phyloP scores from a whole-genome alignment of 768 basidiomycete species.

The Leccinum disarticulatum region DNA sequence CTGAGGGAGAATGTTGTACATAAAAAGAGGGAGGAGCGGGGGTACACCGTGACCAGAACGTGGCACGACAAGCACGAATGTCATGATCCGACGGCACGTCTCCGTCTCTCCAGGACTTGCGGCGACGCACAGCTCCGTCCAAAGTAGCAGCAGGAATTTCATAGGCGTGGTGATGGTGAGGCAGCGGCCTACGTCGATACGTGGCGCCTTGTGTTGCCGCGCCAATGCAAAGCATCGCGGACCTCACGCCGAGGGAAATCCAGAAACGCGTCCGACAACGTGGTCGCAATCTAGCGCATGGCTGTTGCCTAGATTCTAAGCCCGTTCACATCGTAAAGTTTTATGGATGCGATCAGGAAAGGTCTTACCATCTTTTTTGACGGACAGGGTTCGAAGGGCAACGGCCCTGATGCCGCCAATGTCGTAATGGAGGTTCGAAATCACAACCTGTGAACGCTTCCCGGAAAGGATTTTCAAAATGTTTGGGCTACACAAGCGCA shows the following conservation, averaged over 20 bases:
- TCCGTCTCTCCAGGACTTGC: slow-evolving; percentile 62
- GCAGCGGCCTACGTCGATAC: slow-evolving; percentile 65
- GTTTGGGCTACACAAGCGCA: slow-evolving; percentile 58
- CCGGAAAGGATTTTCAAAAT: slow-evolving; percentile 47
- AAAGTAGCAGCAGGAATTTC: slow-evolving; percentile 65
- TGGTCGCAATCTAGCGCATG: slow-evolving; percentile 18
- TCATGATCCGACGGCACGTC: slow-evolving; percentile 60
- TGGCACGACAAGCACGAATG: slow-evolving; percentile 67
- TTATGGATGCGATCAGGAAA: background rate
- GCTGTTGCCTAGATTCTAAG: slow-evolving; percentile 13
- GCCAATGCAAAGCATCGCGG: slow-evolving; percentile 56
- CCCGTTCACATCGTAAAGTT: slow-evolving; percentile 1
- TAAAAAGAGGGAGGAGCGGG: slow-evolving; percentile 72
- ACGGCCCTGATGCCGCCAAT: slow-evolving; percentile 39
- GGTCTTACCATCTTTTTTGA: slow-evolving; percentile 38
- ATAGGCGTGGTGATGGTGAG: slow-evolving; percentile 57
- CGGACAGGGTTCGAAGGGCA: slow-evolving; percentile 39
- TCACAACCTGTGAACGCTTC: slow-evolving; percentile 36
- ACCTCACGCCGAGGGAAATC: slow-evolving; percentile 59
- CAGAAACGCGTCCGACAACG: slow-evolving; percentile 40
- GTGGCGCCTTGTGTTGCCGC: slow-evolving; percentile 60
- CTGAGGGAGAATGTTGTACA: slow-evolving; percentile 64
- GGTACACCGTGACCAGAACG: slow-evolving; percentile 43
- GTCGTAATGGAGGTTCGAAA: slow-evolving; percentile 35
- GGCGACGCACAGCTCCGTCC: slow-evolving; percentile 58